Base-by-base conservation (phyloP, 1,284 basidiomycete genomes). In the Apiotrichum siamense region DNA sequence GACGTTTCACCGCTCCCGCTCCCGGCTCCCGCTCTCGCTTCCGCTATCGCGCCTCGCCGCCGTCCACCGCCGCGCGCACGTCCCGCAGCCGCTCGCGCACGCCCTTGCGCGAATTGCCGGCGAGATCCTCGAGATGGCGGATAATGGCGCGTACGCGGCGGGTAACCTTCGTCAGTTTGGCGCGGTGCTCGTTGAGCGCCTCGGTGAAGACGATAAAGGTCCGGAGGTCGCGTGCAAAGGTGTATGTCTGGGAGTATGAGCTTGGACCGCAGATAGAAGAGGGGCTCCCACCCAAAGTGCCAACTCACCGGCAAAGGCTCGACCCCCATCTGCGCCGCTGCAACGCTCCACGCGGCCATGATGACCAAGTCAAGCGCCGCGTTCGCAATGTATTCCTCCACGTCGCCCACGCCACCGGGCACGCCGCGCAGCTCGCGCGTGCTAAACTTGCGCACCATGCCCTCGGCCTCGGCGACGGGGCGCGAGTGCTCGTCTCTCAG, bases 331-430 rank as follows among this genome's bases (percentile, higher is more conserved):
- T 70, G 63, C 12, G 54, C 57, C 20, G 64, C 64, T 0, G 62
- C 69, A 9, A 75, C 46, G 26, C 58, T 60, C 72, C 72, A 74
- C 11, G 57, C 59, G 3, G 59, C 64, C 68, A 74, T 69, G 29
- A 73, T 64, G 11, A 74, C 61, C 39, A 75, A 54, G 60, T 75
- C 73, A 53, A 74, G 50, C n/a, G 64, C 62, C 4, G 73, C 71
- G 54, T 75, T 75, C 10, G 72, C 67, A 7, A 75, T 63, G 42
- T 72, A 73, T 47, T 68, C 73, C 48, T 72, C 69, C 4, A 72
- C 69, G 17, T 61, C 72, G 35, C 54, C 53, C 1, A 70, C 59
- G 15, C 69, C 68, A 21, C 63, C 65, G 23, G 52, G 49, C 1
- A 72, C 67, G 7, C 65, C 66, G 36, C 69, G 51, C 24, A 75